phyloP scores from a whole-genome alignment of 768 basidiomycete species.

The Trametes coccinea region DNA sequence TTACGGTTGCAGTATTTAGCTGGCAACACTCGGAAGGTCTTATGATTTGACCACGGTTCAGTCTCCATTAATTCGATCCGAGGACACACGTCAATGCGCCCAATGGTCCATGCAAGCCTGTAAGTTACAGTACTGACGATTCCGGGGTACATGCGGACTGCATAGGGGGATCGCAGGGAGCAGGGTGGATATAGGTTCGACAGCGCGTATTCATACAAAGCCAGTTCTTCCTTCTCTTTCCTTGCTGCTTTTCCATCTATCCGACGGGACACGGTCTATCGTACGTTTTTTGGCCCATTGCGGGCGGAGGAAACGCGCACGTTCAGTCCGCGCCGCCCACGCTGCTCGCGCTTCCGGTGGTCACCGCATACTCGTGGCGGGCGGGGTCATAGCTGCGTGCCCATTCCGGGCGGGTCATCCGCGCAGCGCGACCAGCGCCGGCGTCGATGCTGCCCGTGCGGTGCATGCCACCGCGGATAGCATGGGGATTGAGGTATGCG shows the following conservation, averaged over 20 bases:
- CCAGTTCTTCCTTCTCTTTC: not conserved
- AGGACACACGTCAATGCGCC: too few species aligned
- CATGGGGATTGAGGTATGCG: slow-evolving; percentile 29
- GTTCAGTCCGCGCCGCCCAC: slow-evolving; percentile 22
- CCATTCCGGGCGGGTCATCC: slow-evolving; percentile 33
- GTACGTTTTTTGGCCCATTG: too few species aligned
- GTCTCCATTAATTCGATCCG: too few species aligned
- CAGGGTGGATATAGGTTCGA: too few species aligned
- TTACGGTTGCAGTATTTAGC: too few species aligned
- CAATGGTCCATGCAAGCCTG: too few species aligned
- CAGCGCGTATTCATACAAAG: not conserved
- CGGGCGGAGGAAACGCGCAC: not conserved
- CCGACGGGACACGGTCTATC: not conserved
- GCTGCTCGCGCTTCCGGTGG: slow-evolving; percentile 40
- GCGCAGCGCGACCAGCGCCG: slow-evolving; percentile 26
- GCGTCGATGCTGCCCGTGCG: slow-evolving; percentile 25
- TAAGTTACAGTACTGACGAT: too few species aligned
- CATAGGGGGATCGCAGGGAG: too few species aligned
- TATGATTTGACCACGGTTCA: too few species aligned
- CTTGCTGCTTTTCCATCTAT: too few species aligned
- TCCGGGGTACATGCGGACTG: too few species aligned
- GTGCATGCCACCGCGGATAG: slow-evolving; percentile 24
- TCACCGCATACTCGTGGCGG: slow-evolving; percentile 47
- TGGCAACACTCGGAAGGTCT: too few species aligned
- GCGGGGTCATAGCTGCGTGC: slow-evolving; percentile 41